Evolutionary conservation across 1,284 basidiomycete species (phyloP), one percentile per base, ranked within the genome.

Genomic region (Ceratobasidium papillatum): DNA sequence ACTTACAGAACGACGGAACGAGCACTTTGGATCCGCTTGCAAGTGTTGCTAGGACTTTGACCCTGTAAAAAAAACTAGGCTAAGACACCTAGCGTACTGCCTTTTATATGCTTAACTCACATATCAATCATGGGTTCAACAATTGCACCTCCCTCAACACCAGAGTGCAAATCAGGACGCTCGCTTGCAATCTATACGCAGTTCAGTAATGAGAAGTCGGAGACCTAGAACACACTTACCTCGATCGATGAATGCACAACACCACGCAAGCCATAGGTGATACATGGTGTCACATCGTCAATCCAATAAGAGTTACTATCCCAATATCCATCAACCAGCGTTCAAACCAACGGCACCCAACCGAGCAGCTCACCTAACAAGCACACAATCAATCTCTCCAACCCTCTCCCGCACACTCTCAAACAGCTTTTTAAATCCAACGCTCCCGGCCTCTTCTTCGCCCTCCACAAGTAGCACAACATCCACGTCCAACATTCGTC

Each of bases 251-350:
- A 94, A 79, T 94, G 93, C 0, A 98, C 89, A 1, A 99, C 97
- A 0, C 97, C 97, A 63, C 97, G 89, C 77, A 99, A 84, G 1
- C 97, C 97, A 80, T 98, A 97, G 0, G 96, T 98, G 74, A 99
- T 91, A 80, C 96, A 99, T 0, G 97, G 96, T n/a, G 91, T 90
- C 76, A 93, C 90, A 79, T 98, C 95, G 38, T 93, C 93, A 77
- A 99, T 94, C 96, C 97, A 99, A 19, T 95, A 97, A 41, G 96
- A 98, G 81, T 99, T 99, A 79, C 92, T 94, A 41, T 19, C 38
- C 25, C 51, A 34, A 17, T 8, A n/a, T 22, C 43, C 17, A 7
- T 25, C 36, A 49, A 17, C 45, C 32, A 58, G 30, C 22, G 34
- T 12, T 19, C 43, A 9, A 4, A 43, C 27, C 34, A 49, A 34